A percentile compares a stretch with the other conserved stretches of the same genome.
Conservation (phyloP, 2,329 filamentous ascomycete species). For the Boeremia exigua region DNA sequence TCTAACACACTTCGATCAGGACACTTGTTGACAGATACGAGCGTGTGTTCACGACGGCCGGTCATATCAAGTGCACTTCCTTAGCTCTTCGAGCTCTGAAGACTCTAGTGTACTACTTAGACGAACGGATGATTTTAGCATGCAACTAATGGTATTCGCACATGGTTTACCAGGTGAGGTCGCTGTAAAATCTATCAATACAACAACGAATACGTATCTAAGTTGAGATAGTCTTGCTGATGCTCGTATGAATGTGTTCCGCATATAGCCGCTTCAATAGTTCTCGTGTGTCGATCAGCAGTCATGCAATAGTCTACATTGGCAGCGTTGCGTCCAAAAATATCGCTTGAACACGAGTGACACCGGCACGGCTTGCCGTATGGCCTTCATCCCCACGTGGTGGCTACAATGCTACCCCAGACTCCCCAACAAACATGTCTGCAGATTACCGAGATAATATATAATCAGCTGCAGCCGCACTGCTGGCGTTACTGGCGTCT, state of each 20-base stretch:
- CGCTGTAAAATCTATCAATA: neutral
- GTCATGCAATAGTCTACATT: neutral
- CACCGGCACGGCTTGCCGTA: neutral
- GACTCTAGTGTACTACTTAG: no score
- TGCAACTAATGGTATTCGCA: no score
- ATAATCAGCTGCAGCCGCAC: conserved; percentile 6
- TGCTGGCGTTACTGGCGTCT: neutral
- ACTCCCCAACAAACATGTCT: neutral
- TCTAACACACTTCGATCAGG: no score
- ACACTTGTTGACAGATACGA: no score
- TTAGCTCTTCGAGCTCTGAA: no score
- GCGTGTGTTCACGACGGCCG: no score
- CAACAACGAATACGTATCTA: neutral
- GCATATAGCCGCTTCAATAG: neutral
- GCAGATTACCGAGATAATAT: conserved; percentile 3
- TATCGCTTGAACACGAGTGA: neutral
- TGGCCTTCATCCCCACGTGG: conserved; percentile 1
- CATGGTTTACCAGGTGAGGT: no score
- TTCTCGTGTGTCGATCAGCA: conserved; percentile 2
- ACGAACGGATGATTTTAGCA: no score
- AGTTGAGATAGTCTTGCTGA: neutral
- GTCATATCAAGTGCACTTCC: no score
- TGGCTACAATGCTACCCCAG: conserved; percentile 8
- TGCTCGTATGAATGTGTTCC: neutral
- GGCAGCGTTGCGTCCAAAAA: conserved; percentile 1